Percentiles rank a stretch among this genome's conserved stretches.
These are phyloP conservation scores for Austroboletus eburneus DNA, from an alignment of 768 basidiomycete genomes.

Conservation along the genomic window DNA sequence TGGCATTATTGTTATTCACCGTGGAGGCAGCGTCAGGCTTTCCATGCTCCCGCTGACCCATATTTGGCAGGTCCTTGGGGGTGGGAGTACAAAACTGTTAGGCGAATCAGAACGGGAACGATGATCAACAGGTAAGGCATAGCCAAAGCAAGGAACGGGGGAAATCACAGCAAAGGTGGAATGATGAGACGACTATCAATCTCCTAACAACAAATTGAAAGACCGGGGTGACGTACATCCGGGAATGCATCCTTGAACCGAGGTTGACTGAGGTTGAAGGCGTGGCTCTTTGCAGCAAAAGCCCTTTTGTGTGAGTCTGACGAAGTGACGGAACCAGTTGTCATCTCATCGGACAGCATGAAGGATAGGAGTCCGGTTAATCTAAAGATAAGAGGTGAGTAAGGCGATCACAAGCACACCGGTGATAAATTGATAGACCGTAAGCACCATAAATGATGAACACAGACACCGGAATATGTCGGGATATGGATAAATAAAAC, in stretches of 20 bases:
- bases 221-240: constrained; percentile 58
- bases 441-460: constrained; percentile 8
- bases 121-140: constrained; percentile 17
- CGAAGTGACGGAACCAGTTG: constrained; percentile 86
- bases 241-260: constrained; percentile 88
- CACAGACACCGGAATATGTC: constrained; percentile 6
- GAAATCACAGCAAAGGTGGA: constrained; percentile 15
- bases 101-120: constrained; percentile 7
- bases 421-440: constrained; percentile 16
- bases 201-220: constrained; percentile 17
- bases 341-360: constrained; percentile 96
- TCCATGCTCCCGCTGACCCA: constrained; percentile 79
- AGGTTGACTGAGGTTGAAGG: constrained; percentile 76
- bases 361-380: constrained; percentile 91
- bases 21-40: constrained; percentile 33
- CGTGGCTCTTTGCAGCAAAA: constrained; percentile 77
- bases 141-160: constrained; percentile 12
- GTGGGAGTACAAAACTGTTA: constrained; percentile 63
- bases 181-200: constrained; percentile 20
- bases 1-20: constrained; percentile 15
- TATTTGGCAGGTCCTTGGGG: constrained; percentile 81
- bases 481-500: constrained; percentile 27
- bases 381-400: constrained; percentile 38
- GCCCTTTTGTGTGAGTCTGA: constrained; percentile 72
- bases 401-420: not conserved